Evolutionary conservation across 1,284 basidiomycete species (phyloP).

Genomic region (Pseudozyma hubeiensis): DNA sequence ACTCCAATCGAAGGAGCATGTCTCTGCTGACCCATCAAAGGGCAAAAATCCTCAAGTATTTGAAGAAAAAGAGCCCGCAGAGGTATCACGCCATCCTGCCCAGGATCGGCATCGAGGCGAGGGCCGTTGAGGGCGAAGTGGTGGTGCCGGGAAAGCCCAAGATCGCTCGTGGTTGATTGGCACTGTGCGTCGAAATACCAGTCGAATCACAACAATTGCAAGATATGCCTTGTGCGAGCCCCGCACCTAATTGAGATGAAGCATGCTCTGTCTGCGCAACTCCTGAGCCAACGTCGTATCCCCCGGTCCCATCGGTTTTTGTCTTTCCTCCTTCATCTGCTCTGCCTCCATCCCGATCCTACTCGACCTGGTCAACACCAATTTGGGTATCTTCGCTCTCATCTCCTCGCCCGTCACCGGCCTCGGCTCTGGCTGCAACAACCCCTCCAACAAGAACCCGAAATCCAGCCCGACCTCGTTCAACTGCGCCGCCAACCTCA

Average conservation of each 20-base stretch:
- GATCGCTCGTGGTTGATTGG: constrained; percentile 25
- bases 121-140: constrained; percentile 88
- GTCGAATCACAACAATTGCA: neutral
- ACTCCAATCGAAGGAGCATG: constrained; percentile 80
- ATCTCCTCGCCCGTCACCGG: neutral
- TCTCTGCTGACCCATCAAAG: constrained; percentile 82
- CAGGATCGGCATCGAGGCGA: constrained; percentile 81
- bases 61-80: constrained; percentile 76
- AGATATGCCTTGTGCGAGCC: neutral
- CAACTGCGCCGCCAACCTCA: constrained; percentile 36
- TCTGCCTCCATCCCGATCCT: constrained; percentile 17
- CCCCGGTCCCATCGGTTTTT: neutral
- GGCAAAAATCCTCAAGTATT: constrained; percentile 84
- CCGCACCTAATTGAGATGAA: constrained; percentile 20
- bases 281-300: constrained; percentile 33
- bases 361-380: constrained; percentile 24
- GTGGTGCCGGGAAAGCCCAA: constrained; percentile 67
- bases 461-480: constrained; percentile 48
- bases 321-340: neutral
- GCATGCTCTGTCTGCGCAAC: constrained; percentile 42
- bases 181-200: neutral
- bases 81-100: constrained; percentile 81
- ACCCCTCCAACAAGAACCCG: constrained; percentile 19
- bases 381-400: constrained; percentile 5
- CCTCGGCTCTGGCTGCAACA: constrained; percentile 17